phyloP scores from a whole-genome alignment of 2,329 filamentous ascomycete genomes.

The Dothideomycetes sp. region DNA sequence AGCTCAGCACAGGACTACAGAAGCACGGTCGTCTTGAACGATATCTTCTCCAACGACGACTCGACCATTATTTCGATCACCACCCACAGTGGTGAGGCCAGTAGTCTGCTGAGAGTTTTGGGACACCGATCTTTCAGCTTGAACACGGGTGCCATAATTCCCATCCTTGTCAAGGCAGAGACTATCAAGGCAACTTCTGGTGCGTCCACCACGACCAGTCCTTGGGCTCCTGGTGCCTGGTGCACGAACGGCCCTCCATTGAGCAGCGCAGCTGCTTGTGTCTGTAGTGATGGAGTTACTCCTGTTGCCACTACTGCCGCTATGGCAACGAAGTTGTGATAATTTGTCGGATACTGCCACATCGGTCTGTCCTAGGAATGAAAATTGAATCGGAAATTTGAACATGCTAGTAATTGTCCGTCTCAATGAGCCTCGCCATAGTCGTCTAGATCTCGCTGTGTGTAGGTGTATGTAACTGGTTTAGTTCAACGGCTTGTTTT shows the following conservation, averaged over 20 bases:
- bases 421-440: no score
- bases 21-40: slow-evolving; percentile 44
- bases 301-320: slow-evolving; percentile 11
- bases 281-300: slow-evolving; percentile 18
- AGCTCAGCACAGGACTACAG: slow-evolving; percentile 43
- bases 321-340: no score
- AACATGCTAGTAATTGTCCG: no score
- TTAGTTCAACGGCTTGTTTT: no score
- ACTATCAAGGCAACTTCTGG: slow-evolving; percentile 28
- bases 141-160: slow-evolving; percentile 59
- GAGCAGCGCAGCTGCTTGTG: slow-evolving; percentile 24
- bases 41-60: slow-evolving; percentile 46
- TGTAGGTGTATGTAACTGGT: no score
- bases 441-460: no score
- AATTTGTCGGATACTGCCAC: no score
- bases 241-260: slow-evolving; percentile 27
- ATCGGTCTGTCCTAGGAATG: no score
- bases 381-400: no score
- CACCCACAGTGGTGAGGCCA: slow-evolving; percentile 51
- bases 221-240: slow-evolving; percentile 27
- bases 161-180: slow-evolving; percentile 55
- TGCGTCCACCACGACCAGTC: slow-evolving; percentile 22
- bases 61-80: slow-evolving; percentile 52
- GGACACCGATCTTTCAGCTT: slow-evolving; percentile 54
- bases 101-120: slow-evolving; percentile 44